A percentile compares a stretch with the other conserved stretches of the same genome.
Conservation (phyloP, 495 filamentous ascomycete species). For the Daldinia vernicosa region DNA sequence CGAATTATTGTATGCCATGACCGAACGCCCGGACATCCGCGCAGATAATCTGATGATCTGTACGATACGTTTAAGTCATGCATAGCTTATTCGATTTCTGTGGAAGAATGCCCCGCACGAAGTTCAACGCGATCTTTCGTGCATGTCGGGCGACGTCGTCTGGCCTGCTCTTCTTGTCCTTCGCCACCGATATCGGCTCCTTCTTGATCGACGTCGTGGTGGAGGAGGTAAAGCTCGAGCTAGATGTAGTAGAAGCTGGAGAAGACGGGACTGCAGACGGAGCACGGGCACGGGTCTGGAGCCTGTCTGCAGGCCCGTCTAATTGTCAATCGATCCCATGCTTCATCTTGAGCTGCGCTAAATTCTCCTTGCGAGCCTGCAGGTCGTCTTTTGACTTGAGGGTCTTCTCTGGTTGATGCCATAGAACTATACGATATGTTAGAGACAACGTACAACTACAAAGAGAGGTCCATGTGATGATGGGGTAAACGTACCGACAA, state of each 20-base stretch:
- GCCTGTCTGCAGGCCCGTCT: conserved; percentile 67
- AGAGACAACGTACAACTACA: conserved; percentile 18
- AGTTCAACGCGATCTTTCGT: conserved; percentile 54
- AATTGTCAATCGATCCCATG: conserved; percentile 96
- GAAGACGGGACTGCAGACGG: conserved; percentile 64
- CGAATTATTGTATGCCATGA: conserved; percentile 30
- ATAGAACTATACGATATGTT: conserved; percentile 73
- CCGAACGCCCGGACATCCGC: conserved; percentile 28
- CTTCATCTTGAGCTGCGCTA: conserved; percentile 97
- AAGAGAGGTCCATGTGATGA: conserved; percentile 13
- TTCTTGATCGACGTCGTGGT: conserved; percentile 44
- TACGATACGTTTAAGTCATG: conserved; percentile 41
- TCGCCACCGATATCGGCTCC: conserved; percentile 43
- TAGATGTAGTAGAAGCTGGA: conserved; percentile 51
- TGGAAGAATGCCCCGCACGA: conserved; percentile 52
- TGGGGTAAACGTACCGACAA: conserved; percentile 78
- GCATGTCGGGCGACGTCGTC: conserved; percentile 50
- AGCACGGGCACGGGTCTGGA: conserved; percentile 51
- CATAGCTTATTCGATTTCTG: conserved; percentile 47
- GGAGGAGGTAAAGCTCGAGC: conserved; percentile 42
- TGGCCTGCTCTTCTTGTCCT: conserved; percentile 43
- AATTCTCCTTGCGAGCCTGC: conserved; percentile 90
- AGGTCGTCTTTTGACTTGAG: conserved; percentile 90
- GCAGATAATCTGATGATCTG: conserved; percentile 14
- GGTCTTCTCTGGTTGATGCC: conserved; percentile 99